Base-by-base conservation (phyloP, 306 rosid species). In the Gleditsia sinensis region DNA sequence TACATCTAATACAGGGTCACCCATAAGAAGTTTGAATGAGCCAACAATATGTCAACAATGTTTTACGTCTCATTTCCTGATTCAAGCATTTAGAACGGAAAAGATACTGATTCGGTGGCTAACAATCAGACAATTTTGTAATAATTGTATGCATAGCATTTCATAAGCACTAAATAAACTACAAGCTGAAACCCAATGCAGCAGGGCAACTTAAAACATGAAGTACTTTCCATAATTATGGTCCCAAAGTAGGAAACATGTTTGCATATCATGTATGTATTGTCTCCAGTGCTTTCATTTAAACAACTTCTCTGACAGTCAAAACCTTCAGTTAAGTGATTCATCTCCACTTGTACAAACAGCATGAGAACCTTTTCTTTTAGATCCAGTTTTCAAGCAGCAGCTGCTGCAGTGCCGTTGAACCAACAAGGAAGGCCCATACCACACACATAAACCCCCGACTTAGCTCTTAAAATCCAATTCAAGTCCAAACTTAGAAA, bases 341-440 rank as follows among this genome's bases (percentile, higher is more conserved):
- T 55, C 28, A 28, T 10, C 11, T 60, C 77, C 67, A 70, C 66
- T 58, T 40, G 13, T 39, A 36, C 3, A 74, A 71, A 75, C 56
- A 36, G 68, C 40, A 75, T 30, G 48, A 56, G 60, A 57, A 43
- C 80, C 58, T 28, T 32, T 12, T 12, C 24, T 48, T 30, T 30
- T 20, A 49, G 74, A 68, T 49, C 61, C 61, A 32, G 17, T 11
- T 68, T 33, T 20, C 32, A 8, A 32, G 68, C 45, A 70, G 39
- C 48, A 51, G 20, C 20, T 21, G 13, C 37, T 12, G 37, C 67
- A 33, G 21, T 32, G 32, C 32, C 32, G 20, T 17, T 33, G 46
- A 14, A 60, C 28, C 46, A 59, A 3, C 13, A 59, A 32, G 8
- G 25, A 7, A 30, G 7, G 9, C 66, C 19, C 25, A 60, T 25